Evolutionary conservation across 352 stramenopile genomes (phyloP), one percentile per base, ranked within the genome.

Genomic region (Phytophthora citricola): DNA sequence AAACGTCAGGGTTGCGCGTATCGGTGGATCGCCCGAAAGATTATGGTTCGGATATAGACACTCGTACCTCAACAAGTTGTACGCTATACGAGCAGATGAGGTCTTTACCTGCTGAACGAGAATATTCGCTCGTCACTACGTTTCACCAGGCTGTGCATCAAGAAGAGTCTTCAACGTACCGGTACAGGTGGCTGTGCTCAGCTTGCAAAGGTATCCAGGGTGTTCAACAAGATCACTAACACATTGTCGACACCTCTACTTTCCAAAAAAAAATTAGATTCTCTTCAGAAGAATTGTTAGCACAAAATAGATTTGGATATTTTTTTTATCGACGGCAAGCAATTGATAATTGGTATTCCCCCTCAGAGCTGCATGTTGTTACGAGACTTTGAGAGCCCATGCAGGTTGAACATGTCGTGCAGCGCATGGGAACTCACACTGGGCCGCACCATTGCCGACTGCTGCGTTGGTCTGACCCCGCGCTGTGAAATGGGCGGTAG

Each of bases 331-430:
- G 17, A 20, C 17, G 17, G 17, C 17, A 20, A 20, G 17, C 17
- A 20, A 20, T 20, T 20, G 17, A 20, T 20, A 20, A 20, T 20
- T 20, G 17, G 17, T 20, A 20, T 20, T 20, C 17, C 17, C 17
- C 17, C 17, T 20, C 17, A 20, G 8, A 29, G n/a, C 17, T 29
- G 20, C 26, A n/a, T 17, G 22, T 34, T 27, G 7, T 40, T 26
- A 9, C 29, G 54, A 6, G 45, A 49, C 11, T 41, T 17, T 2
- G 51, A 56, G 3, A 69, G 39, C 26, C 58, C 36, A n/a, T 59
- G 45, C 12, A 73, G 41, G 15, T 69, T 73, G 12, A 73, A 73
- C 58, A 73, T 65, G 46, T 69, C 65, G 26, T 73, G 65, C 2
- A 65, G 40, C 9, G 58, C 45, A 8, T 69, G 58, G 4, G 65